Evolutionary conservation across 805 yeast species (phyloP), one percentile per base, ranked within the genome.

Genomic region (Candida alai): DNA sequence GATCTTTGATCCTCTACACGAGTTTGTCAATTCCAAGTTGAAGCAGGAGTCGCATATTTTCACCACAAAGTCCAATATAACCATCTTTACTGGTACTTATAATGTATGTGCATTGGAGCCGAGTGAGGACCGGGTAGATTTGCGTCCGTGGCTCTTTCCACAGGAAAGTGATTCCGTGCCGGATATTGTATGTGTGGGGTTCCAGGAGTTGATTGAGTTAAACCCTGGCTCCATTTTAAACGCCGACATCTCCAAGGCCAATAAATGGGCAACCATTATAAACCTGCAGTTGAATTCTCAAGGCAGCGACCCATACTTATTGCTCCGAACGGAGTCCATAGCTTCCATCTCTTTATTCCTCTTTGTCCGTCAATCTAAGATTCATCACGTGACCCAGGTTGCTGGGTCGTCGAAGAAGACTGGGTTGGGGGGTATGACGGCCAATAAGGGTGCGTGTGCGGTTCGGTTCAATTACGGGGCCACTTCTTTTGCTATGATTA

Each of bases 391-490:
- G 4, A 84, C 85, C 10, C 81, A 83, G 49, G 96, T 93, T 4
- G 89, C 88, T 46, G 97, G 97, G n/a, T 74, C 89, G n/a, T 74
- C 84, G 9, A 90, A 89, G 49, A 90, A 90, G 58, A 90, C 97
- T 0, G 98, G 97, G 0, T 65, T 93, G 35, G 96, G 97, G 24
- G 98, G 98, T 28, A 90, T 93, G 64, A 78, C 97, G 0, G 98
- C 97, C 12, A 90, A 93, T 56, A 90, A 90, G 57, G 98, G 98
- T 28, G 96, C 94, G 4, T 94, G 89, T 40, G 96, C 95, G 0
- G 86, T 93, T 11, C 72, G 96, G 41, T 84, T 90, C 59, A 76
- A 82, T 32, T 86, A 74, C 56, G 93, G 93, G 1, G 73, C 78
- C 20, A 82, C 96, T 0, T 69, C 83, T 2, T 81, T 88, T 50